A percentile compares a stretch with the other conserved stretches of the same genome.
Evolutionary conservation across 2,329 filamentous ascomycete species (phyloP).

Genomic region (Trichophyton simii): DNA sequence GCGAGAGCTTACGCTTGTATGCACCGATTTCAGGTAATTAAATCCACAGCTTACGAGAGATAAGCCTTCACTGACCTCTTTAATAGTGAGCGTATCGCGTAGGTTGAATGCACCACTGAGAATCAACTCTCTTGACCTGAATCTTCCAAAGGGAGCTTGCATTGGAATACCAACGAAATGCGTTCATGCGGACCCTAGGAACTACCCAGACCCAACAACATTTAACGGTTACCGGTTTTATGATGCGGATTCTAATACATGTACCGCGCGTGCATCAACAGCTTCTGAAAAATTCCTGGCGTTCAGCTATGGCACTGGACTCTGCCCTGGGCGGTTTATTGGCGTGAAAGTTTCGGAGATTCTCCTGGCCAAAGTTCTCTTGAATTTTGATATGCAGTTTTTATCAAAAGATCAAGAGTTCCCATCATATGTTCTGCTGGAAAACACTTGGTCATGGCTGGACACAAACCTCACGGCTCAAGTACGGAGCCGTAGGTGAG

Average conservation of each 20-base stretch:
- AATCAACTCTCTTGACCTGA: not conserved
- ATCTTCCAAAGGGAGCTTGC: not conserved
- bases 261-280: not conserved
- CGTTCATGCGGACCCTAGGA: not conserved
- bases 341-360: not conserved
- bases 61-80: not conserved
- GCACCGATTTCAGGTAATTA: not conserved
- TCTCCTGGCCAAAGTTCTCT: not conserved
- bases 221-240: slow-evolving; percentile 1
- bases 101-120: not conserved
- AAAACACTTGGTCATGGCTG: not conserved
- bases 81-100: not conserved
- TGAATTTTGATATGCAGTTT: not conserved
- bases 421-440: not conserved
- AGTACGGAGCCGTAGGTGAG: not conserved
- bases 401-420: not conserved
- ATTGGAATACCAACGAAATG: not conserved
- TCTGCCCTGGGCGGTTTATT: slow-evolving; percentile 2
- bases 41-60: not conserved
- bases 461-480: not conserved
- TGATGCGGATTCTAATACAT: not conserved
- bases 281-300: not conserved
- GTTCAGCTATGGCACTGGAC: not conserved
- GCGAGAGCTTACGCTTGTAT: not conserved
- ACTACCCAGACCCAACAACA: not conserved